phyloP scores from a whole-genome alignment of 1,284 basidiomycete species.

The Garcileccinum viscosum region DNA sequence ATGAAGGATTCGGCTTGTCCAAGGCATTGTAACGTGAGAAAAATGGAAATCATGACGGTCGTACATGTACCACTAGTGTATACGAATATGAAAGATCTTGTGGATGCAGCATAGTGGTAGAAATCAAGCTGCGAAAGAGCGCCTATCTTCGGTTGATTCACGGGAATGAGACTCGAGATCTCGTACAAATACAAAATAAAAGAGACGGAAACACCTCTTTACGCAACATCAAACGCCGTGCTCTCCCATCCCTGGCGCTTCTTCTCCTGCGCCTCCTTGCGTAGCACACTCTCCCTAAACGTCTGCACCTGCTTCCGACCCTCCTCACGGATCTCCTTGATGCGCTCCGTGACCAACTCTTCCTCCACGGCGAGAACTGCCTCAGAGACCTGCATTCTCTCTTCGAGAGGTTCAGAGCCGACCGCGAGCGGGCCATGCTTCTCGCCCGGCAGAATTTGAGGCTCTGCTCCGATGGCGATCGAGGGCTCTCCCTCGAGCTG shows the following conservation, averaged over 20 bases:
- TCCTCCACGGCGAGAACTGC: background rate
- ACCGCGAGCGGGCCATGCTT: slow-evolving; percentile 69
- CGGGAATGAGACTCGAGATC: background rate
- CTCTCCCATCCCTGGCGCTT: slow-evolving; percentile 35
- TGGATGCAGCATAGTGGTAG: too few species aligned
- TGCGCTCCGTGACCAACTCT: slow-evolving; percentile 6
- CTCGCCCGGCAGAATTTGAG: slow-evolving; percentile 68
- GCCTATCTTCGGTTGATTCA: background rate
- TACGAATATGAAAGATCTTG: too few species aligned
- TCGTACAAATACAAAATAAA: background rate
- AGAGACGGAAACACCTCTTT: background rate
- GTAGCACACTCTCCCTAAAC: slow-evolving; percentile 35
- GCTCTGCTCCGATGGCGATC: slow-evolving; percentile 72
- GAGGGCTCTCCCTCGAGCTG: slow-evolving; percentile 40
- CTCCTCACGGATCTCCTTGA: slow-evolving; percentile 17
- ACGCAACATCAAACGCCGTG: slow-evolving; percentile 30
- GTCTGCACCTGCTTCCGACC: slow-evolving; percentile 28
- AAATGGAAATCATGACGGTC: too few species aligned
- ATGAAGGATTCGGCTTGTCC: too few species aligned
- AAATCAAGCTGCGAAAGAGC: too few species aligned
- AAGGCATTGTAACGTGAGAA: too few species aligned
- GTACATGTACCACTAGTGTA: too few species aligned
- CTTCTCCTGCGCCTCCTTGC: slow-evolving; percentile 27
- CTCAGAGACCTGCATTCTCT: slow-evolving; percentile 36
- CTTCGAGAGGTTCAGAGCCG: slow-evolving; percentile 51